Conservation (phyloP, 805 yeast genomes). For the Yarrowia sp. region DNA sequence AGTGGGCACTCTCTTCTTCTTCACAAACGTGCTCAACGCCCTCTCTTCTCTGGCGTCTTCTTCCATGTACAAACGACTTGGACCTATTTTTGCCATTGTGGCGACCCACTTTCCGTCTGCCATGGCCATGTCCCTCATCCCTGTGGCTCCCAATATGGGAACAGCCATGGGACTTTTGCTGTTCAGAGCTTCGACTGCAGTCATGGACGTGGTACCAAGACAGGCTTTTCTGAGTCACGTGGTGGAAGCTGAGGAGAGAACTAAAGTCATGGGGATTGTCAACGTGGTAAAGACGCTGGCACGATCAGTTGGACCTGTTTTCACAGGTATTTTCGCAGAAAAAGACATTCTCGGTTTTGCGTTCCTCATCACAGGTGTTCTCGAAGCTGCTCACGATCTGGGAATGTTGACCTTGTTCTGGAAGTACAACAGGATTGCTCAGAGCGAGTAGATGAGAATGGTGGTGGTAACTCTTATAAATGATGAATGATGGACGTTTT, state of each 20-base stretch:
- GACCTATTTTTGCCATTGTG: conserved; percentile 80
- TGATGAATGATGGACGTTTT: too few relatives aligned
- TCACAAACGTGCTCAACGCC: conserved; percentile 67
- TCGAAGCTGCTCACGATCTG: conserved; percentile 48
- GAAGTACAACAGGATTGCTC: conserved; percentile 23
- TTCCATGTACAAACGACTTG: conserved; percentile 65
- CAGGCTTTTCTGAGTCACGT: conserved; percentile 78
- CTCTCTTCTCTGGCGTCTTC: conserved; percentile 81
- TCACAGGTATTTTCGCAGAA: conserved; percentile 77
- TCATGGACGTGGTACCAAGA: conserved; percentile 93
- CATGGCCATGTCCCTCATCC: conserved; percentile 62
- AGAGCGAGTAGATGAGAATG: too few relatives aligned
- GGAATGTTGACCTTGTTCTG: conserved; percentile 40
- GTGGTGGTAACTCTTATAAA: too few relatives aligned
- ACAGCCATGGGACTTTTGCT: conserved; percentile 61
- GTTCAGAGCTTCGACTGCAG: conserved; percentile 65
- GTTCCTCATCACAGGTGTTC: conserved; percentile 49
- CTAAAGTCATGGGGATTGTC: conserved; percentile 83
- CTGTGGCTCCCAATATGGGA: conserved; percentile 54
- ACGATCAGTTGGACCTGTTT: conserved; percentile 77
- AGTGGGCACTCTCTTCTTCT: conserved; percentile 70
- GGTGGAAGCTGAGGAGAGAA: conserved; percentile 66
- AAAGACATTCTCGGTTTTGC: conserved; percentile 46
- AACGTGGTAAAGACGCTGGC: conserved; percentile 87
- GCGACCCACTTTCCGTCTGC: conserved; percentile 82